Evolutionary conservation across 2,329 filamentous ascomycete species (phyloP).

Genomic region (Blastomyces emzantsi): DNA sequence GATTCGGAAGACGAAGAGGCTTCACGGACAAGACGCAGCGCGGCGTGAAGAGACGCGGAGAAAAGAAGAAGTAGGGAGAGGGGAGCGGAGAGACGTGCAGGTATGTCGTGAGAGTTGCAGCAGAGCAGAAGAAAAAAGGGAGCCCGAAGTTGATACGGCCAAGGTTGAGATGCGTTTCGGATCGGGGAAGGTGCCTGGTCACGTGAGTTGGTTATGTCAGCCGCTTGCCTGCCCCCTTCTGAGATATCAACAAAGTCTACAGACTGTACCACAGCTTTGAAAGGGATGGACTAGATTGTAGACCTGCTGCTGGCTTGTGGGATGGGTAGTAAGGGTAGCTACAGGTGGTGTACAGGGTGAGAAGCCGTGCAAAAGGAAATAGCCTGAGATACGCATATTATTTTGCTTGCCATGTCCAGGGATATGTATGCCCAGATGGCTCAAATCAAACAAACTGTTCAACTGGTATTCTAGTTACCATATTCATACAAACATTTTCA

Average conservation of each 20-base stretch:
- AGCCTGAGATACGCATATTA: too few relatives aligned
- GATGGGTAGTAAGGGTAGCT: too few relatives aligned
- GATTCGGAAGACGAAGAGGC: background rate
- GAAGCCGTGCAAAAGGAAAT: too few relatives aligned
- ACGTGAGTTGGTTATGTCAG: background rate
- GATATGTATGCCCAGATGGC: too few relatives aligned
- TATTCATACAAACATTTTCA: too few relatives aligned
- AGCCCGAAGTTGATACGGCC: background rate
- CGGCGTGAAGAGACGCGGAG: background rate
- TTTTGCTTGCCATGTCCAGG: too few relatives aligned
- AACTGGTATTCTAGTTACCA: too few relatives aligned
- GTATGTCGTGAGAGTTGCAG: background rate
- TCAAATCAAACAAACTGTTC: too few relatives aligned
- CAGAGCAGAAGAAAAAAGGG: background rate
- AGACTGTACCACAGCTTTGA: background rate
- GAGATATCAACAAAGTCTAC: too few relatives aligned
- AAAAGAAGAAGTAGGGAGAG: background rate
- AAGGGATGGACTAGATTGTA: too few relatives aligned
- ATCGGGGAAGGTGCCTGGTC: background rate
- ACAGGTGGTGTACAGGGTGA: too few relatives aligned
- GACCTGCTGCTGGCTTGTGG: too few relatives aligned
- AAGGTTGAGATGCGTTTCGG: background rate
- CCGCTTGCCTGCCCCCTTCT: background rate
- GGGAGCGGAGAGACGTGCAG: background rate
- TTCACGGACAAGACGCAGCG: background rate